phyloP scores from a whole-genome alignment of 306 rosid genomes.

The Citrullus amarus region DNA sequence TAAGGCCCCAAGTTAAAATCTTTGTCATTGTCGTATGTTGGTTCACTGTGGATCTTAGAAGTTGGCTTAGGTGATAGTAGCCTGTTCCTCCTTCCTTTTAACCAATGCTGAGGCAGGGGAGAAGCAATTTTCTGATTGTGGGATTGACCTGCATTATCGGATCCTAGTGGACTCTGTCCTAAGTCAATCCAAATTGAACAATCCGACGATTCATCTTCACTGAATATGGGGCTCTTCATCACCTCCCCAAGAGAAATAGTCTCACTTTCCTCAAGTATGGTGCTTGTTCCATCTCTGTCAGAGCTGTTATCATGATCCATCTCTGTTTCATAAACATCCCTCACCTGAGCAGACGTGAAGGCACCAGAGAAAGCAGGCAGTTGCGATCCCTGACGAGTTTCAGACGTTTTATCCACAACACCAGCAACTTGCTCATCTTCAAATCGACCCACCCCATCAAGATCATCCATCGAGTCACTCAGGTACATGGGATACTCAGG shows the following conservation, averaged over 20 bases:
- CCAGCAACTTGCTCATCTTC: conserved; percentile 44
- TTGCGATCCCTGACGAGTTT: conserved; percentile 52
- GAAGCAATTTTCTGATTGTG: conserved; percentile 55
- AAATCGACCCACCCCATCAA: conserved; percentile 51
- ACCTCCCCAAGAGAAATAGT: conserved; percentile 86
- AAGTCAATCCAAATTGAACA: conserved; percentile 88
- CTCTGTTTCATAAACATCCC: conserved; percentile 84
- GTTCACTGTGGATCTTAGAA: conserved; percentile 64
- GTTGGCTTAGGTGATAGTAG: conserved; percentile 53
- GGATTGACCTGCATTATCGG: conserved; percentile 43
- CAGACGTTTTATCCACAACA: conserved; percentile 41
- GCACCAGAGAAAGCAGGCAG: conserved; percentile 96
- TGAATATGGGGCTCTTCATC: conserved; percentile 96
- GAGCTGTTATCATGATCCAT: conserved; percentile 83
- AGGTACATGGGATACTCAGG: conserved; percentile 80
- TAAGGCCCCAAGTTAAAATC: conserved; percentile 30
- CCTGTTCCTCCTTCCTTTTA: conserved; percentile 48
- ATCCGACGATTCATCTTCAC: conserved; percentile 92
- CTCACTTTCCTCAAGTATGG: conserved; percentile 85
- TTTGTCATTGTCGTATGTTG: conserved; percentile 44
- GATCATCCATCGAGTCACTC: conserved; percentile 77
- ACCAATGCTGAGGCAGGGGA: conserved; percentile 76
- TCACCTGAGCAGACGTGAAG: conserved; percentile 78
- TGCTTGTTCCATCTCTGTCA: conserved; percentile 88
- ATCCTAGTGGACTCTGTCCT: conserved; percentile 92